Evolutionary conservation across 805 yeast genomes (phyloP).

Genomic region (Zygosaccharomyces gambellarensis): DNA sequence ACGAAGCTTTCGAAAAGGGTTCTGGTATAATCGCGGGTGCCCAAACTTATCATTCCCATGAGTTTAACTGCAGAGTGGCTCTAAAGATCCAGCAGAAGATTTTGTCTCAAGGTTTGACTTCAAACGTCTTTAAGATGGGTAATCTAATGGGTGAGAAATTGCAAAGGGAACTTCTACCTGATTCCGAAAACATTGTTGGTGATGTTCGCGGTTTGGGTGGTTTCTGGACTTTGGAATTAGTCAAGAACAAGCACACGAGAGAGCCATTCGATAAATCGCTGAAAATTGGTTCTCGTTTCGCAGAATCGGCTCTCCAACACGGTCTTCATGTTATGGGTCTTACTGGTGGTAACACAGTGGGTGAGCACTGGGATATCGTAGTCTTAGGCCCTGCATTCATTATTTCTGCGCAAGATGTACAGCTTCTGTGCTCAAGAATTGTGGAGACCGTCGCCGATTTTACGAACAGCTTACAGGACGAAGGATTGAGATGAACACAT

Average conservation of each 20-base stretch:
- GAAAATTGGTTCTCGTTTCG: slow-evolving; percentile 37
- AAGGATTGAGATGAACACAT: slow-evolving; percentile 10
- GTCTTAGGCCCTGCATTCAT: slow-evolving; percentile 46
- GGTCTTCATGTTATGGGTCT: slow-evolving; percentile 47
- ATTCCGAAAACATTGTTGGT: slow-evolving; percentile 42
- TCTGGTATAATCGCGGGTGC: slow-evolving; percentile 41
- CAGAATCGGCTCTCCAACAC: slow-evolving; percentile 38
- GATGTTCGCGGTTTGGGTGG: slow-evolving; percentile 62
- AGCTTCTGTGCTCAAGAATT: slow-evolving; percentile 39
- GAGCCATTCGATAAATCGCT: slow-evolving; percentile 41
- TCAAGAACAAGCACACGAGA: slow-evolving; percentile 48
- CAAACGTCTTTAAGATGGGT: slow-evolving; percentile 43
- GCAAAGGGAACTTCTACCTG: slow-evolving; percentile 31
- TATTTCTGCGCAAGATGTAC: slow-evolving; percentile 41
- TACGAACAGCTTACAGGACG: slow-evolving; percentile 14
- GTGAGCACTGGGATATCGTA: slow-evolving; percentile 37
- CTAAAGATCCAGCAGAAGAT: slow-evolving; percentile 44
- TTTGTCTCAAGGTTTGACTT: slow-evolving; percentile 32
- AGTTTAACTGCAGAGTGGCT: slow-evolving; percentile 44
- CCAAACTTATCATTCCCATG: slow-evolving; percentile 50
- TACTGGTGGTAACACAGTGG: slow-evolving; percentile 40
- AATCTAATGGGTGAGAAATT: slow-evolving; percentile 39
- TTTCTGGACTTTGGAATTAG: slow-evolving; percentile 55
- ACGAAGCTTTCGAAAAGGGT: slow-evolving; percentile 37
- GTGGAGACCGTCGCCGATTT: slow-evolving; percentile 39